Conservation (phyloP, 2,329 filamentous ascomycete species). For the Neospermospora avenae region DNA sequence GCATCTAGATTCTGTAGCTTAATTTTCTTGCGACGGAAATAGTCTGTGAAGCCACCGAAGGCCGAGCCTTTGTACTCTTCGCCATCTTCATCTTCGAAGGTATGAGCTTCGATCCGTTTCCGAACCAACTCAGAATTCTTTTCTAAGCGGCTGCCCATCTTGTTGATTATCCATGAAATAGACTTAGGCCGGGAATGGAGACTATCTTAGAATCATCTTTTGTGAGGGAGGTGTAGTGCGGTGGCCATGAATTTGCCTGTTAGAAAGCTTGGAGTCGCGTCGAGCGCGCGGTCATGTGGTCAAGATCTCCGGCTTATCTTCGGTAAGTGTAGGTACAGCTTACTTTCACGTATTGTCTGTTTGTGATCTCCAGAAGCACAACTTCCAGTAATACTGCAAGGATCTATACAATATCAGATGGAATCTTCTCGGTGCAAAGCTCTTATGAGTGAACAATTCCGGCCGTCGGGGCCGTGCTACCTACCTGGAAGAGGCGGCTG, state of each 20-base stretch:
- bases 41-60: conserved; percentile 88
- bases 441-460: background rate
- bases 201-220: conserved; percentile 6
- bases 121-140: conserved; percentile 61
- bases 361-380: background rate
- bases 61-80: conserved; percentile 87
- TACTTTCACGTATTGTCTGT: background rate
- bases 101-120: conserved; percentile 62
- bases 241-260: background rate
- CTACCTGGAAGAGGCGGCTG: background rate
- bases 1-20: conserved; percentile 94
- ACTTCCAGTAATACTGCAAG: background rate
- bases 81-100: conserved; percentile 76
- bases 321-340: background rate
- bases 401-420: background rate
- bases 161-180: background rate
- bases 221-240: background rate
- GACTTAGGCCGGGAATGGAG: background rate
- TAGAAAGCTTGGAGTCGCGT: background rate
- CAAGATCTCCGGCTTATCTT: background rate
- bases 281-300: background rate
- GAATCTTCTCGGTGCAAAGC: background rate
- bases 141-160: conserved; percentile 59
- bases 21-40: conserved; percentile 93
- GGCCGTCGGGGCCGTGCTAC: background rate